phyloP scores from a whole-genome alignment of 2,329 filamentous ascomycete genomes.

The Penicillium sp. region DNA sequence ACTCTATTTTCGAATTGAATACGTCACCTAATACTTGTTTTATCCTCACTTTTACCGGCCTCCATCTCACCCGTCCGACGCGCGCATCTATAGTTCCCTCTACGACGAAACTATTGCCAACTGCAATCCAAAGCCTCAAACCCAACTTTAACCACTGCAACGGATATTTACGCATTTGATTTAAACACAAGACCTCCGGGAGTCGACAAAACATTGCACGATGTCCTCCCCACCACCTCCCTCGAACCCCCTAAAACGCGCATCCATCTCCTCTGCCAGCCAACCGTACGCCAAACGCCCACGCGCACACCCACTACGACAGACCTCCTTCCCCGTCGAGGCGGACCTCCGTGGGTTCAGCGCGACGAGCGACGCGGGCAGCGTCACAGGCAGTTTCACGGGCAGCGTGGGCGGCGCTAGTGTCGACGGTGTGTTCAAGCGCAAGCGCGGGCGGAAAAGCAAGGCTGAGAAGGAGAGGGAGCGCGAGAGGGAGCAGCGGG shows the following conservation, averaged over 20 bases:
- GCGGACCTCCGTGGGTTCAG: slow-evolving; percentile 35
- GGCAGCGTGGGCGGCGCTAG: slow-evolving; percentile 46
- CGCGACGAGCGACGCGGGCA: slow-evolving; percentile 43
- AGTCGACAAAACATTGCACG: slow-evolving; percentile 18
- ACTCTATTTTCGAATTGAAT: background rate
- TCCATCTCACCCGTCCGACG: background rate
- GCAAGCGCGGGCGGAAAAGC: slow-evolving; percentile 45
- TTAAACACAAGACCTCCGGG: too few relatives aligned
- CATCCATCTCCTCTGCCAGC: slow-evolving; percentile 45
- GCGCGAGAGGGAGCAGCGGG: slow-evolving; percentile 33
- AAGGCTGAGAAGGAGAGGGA: slow-evolving; percentile 45
- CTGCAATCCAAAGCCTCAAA: background rate
- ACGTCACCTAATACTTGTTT: too few relatives aligned
- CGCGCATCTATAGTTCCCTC: background rate
- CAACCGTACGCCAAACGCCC: slow-evolving; percentile 40
- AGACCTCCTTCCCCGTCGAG: slow-evolving; percentile 52
- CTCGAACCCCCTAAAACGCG: slow-evolving; percentile 46
- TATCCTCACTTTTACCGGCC: too few relatives aligned
- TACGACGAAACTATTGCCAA: background rate
- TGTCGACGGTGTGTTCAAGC: slow-evolving; percentile 42
- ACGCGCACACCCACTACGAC: slow-evolving; percentile 53
- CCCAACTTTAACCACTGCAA: too few relatives aligned
- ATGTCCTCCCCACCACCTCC: slow-evolving; percentile 47
- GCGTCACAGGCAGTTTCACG: slow-evolving; percentile 49
- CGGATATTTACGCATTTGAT: too few relatives aligned